Evolutionary conservation across 768 basidiomycete genomes (phyloP).

Genomic region (Tylopilus plumbeoviolaceoides): DNA sequence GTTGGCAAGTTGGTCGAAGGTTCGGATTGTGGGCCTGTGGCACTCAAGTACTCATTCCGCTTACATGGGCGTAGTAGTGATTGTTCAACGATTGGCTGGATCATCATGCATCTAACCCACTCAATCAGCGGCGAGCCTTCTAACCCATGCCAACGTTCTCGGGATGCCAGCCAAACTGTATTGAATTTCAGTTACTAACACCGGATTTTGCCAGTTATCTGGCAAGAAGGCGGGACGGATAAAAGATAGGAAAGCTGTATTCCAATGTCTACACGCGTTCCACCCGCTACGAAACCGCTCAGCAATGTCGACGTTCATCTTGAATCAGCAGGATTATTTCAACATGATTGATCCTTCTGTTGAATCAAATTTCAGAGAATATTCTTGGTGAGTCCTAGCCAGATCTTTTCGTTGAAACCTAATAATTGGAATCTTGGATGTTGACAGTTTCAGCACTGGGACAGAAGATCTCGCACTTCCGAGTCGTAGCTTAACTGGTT

Average conservation of each 20-base stretch:
- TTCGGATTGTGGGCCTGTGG: too few species aligned
- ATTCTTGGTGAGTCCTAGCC: not conserved
- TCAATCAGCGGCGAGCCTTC: too few species aligned
- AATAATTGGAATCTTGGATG: too few species aligned
- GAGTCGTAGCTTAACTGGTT: not conserved
- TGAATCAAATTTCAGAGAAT: not conserved
- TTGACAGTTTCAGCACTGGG: not conserved
- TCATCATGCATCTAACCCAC: too few species aligned
- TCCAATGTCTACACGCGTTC: not conserved
- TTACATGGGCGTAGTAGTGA: too few species aligned
- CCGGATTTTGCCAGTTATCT: not conserved
- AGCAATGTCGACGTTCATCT: too few species aligned
- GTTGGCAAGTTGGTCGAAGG: not conserved
- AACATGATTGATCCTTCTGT: not conserved
- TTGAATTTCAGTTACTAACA: not conserved
- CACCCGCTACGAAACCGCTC: not conserved
- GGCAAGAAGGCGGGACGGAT: not conserved
- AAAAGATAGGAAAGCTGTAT: slow-evolving; percentile 7
- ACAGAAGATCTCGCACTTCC: not conserved
- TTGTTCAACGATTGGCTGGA: too few species aligned
- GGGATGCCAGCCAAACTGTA: too few species aligned
- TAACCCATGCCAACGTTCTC: too few species aligned
- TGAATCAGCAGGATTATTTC: not conserved
- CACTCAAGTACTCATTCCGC: too few species aligned
- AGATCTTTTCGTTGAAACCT: not conserved